Conservation (phyloP, 176 grass and related monocot genomes). For the Triticum timopheevii region DNA sequence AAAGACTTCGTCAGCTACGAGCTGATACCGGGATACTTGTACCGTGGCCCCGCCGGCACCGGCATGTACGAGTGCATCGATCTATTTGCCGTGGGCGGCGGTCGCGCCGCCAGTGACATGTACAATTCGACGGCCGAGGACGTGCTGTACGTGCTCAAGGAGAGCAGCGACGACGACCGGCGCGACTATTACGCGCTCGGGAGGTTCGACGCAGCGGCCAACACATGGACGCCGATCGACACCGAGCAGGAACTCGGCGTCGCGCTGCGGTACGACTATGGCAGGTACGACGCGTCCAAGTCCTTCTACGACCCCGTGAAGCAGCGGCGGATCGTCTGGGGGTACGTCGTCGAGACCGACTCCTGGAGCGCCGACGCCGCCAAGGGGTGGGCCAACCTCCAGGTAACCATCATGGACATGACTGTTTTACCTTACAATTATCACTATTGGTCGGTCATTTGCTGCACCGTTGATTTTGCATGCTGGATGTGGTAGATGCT, state of each 20-base stretch:
- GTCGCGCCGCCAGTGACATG: too few species aligned
- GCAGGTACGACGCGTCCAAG: not conserved
- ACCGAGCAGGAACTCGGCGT: not conserved
- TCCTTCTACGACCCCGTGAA: not conserved
- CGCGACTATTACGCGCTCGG: not conserved
- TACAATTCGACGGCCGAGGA: not conserved
- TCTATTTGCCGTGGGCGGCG: not conserved
- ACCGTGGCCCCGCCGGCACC: constrained; percentile 27
- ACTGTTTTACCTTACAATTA: not conserved
- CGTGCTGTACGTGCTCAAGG: not conserved
- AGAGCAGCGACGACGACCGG: not conserved
- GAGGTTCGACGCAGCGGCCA: not conserved
- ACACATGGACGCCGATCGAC: not conserved
- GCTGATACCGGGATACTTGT: constrained; percentile 30
- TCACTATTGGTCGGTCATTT: too few species aligned
- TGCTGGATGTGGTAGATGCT: too few species aligned
- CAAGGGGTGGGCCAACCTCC: not conserved
- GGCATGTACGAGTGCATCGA: constrained; percentile 11
- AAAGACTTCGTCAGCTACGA: constrained; percentile 43
- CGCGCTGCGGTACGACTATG: not conserved
- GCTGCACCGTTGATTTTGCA: too few species aligned
- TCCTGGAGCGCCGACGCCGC: not conserved
- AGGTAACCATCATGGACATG: not conserved
- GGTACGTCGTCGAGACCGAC: not conserved
- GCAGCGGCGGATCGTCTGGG: not conserved